phyloP scores from a whole-genome alignment of 441 rosid species.

The Lepidium campestre region DNA sequence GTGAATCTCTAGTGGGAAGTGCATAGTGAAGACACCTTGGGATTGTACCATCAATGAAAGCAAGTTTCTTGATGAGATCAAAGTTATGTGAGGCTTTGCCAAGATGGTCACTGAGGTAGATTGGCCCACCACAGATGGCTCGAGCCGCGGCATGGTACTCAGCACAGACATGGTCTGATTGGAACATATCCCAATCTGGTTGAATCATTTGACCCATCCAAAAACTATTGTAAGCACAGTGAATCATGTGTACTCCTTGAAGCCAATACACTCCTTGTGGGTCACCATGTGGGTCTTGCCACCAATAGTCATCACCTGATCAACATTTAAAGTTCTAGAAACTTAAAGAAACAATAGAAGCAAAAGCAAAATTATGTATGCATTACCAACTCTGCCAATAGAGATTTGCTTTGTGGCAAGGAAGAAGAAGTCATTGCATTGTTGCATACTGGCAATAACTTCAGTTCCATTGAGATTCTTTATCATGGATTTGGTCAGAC shows the following conservation, averaged over 20 bases:
- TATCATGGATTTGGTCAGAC: constrained; percentile 48
- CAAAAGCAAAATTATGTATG: not conserved
- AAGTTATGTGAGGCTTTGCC: constrained; percentile 53
- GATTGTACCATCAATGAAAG: constrained; percentile 61
- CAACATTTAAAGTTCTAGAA: not conserved
- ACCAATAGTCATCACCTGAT: constrained; percentile 83
- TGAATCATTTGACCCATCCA: constrained; percentile 82
- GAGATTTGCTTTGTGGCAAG: constrained; percentile 73
- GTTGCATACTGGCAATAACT: constrained; percentile 78
- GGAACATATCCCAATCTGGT: constrained; percentile 96
- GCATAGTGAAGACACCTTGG: constrained; percentile 66
- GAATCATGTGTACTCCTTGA: constrained; percentile 80
- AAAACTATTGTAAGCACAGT: constrained; percentile 75
- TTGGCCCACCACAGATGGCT: constrained; percentile 82
- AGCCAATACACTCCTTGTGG: constrained; percentile 77
- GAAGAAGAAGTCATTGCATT: constrained; percentile 74
- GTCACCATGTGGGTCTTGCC: constrained; percentile 78
- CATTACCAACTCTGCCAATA: constrained; percentile 67
- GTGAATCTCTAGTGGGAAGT: constrained; percentile 71
- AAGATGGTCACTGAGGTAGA: constrained; percentile 65
- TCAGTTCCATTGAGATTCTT: constrained; percentile 67
- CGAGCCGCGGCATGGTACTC: constrained; percentile 74
- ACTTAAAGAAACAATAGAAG: not conserved
- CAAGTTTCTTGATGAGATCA: constrained; percentile 54
- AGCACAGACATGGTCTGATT: constrained; percentile 72